Base-by-base conservation (phyloP, 2,329 filamentous ascomycete species). In the Didymella pinodella region DNA sequence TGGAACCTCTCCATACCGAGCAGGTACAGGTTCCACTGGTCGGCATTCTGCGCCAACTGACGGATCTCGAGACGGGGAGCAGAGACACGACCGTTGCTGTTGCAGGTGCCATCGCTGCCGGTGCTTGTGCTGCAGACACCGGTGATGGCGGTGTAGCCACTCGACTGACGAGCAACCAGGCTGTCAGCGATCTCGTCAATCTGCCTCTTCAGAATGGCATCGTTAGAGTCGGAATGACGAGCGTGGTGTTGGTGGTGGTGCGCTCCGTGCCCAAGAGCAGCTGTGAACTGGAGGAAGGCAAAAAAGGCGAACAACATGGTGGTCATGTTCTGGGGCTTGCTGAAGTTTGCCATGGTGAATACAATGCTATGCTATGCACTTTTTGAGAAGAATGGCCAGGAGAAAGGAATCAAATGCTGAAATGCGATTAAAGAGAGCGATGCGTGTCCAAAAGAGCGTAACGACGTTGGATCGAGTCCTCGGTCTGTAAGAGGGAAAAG, bases 1-100 rank as follows among this genome's bases (percentile, higher is more conserved):
- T 92, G 88, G 80, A 94, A 87, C 79, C 88, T 86, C 73, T 86
- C 86, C 67, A 95, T 82, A 12, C 89, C 90, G 48, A 94, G 83
- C 26, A 96, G 80, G 75, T 90, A 96, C 58, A 96, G 77, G 72
- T 91, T 92, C 87, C 89, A 92, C 71, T 85, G 84, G 68, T 91
- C 86, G 8, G 83, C 73, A 28, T 76, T 74, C 57, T 91, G 84
- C 53, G 83, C 78, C 66, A 96, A 81, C 38, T 89, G 80, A 45
- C 88, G 83, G 63, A 96, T 85, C 70, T 95, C 90, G 48, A 83
- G 82, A 63, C 92, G 85, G 16, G 76, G 70, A 18, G 76, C 71
- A 25, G 76, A 64, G 14, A 74, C 72, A 44, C 64, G 62, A 34
- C 56, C 56, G 46, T 58, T 63, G 51, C 62, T 57, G 49, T 68